These are phyloP conservation scores for Aspergillus aculeatinus DNA, from an alignment of 2,329 filamentous ascomycete genomes.

Conservation along the genomic window DNA sequence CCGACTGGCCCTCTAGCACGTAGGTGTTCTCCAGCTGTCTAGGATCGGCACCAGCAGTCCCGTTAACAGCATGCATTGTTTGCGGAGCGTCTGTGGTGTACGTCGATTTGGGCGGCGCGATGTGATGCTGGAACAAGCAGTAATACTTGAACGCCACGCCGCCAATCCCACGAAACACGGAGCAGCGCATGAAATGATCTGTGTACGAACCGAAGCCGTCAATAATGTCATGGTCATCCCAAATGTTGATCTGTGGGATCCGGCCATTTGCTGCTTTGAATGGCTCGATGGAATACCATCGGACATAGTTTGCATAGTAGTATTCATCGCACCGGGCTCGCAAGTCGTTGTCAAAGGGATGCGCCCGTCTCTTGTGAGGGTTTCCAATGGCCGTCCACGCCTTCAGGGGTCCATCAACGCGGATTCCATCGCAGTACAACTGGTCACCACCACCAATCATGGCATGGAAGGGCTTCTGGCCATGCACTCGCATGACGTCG, in stretches of 20 bases:
- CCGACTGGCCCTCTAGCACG: conserved; percentile 58
- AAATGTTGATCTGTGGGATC: conserved; percentile 65
- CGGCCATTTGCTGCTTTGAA: conserved; percentile 61
- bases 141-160: conserved; percentile 61
- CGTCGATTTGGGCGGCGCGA: conserved; percentile 79
- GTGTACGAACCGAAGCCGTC: conserved; percentile 67
- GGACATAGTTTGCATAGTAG: conserved; percentile 62
- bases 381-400: conserved; percentile 62
- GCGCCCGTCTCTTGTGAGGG: conserved; percentile 59
- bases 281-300: conserved; percentile 68
- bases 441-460: conserved; percentile 92
- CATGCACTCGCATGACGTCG: conserved; percentile 62
- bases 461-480: conserved; percentile 60
- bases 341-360: conserved; percentile 65
- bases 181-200: conserved; percentile 65
- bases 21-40: conserved; percentile 73
- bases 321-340: conserved; percentile 60
- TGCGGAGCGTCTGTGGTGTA: conserved; percentile 72
- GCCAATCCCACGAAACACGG: conserved; percentile 65
- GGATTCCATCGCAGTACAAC: conserved; percentile 73
- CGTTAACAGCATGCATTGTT: conserved; percentile 52
- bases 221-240: conserved; percentile 67
- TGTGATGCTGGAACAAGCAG: conserved; percentile 69
- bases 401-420: conserved; percentile 77
- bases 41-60: conserved; percentile 59